These are phyloP conservation scores for Leccinum barrowsii DNA, from an alignment of 768 basidiomycete genomes.

Conservation along the genomic window DNA sequence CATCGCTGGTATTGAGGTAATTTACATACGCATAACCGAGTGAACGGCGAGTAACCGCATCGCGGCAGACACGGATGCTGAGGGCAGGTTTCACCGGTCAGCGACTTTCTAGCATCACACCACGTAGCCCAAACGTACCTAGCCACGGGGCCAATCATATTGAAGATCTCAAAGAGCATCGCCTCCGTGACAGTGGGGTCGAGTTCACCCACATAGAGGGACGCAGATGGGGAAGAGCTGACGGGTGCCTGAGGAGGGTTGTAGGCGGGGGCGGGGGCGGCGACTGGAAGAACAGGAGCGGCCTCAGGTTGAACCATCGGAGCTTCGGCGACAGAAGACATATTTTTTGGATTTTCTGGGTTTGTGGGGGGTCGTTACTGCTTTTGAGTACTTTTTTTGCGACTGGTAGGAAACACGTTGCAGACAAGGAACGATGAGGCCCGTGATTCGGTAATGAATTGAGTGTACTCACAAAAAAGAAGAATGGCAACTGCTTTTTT, in stretches of 20 bases:
- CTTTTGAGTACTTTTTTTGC: conserved; percentile 79
- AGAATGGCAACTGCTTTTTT: conserved; percentile 74
- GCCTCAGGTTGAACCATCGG: conserved; percentile 50
- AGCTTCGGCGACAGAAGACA: conserved; percentile 61
- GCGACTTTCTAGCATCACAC: neutral
- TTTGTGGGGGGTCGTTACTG: conserved; percentile 86
- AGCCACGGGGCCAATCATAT: conserved; percentile 99
- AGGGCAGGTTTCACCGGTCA: neutral
- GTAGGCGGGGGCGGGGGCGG: conserved; percentile 48
- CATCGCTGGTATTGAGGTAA: conserved; percentile 93
- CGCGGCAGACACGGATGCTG: conserved; percentile 99
- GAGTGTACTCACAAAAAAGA: conserved; percentile 57
- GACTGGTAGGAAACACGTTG: conserved; percentile 34
- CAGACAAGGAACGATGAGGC: conserved; percentile 13
- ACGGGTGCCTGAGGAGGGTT: conserved; percentile 49
- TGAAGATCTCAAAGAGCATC: conserved; percentile 99
- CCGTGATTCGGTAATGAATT: conserved; percentile 10
- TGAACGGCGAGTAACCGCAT: conserved; percentile 98
- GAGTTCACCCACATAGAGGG: conserved; percentile 98
- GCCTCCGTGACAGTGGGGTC: conserved; percentile 98
- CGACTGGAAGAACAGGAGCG: conserved; percentile 34
- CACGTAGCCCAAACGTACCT: conserved; percentile 51
- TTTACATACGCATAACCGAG: conserved; percentile 99
- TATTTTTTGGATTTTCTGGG: conserved; percentile 42
- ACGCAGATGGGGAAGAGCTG: conserved; percentile 76